Evolutionary conservation across 352 stramenopile species (phyloP), one percentile per base, ranked within the genome.

Genomic region (Phytophthora colocasiae): DNA sequence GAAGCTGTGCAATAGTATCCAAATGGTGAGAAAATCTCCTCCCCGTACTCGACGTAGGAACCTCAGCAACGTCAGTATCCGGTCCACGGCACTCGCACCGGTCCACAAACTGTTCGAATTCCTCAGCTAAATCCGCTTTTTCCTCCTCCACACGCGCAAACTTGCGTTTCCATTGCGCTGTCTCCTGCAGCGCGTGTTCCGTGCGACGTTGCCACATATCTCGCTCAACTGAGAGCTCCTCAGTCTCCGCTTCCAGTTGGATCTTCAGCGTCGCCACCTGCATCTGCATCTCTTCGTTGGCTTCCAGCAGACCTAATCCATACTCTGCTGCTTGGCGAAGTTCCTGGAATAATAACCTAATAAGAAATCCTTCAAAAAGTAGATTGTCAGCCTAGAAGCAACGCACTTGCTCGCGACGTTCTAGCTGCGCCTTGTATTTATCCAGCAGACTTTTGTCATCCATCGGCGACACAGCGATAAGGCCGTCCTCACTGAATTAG

Each of bases 321-420:
- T 95, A 95, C 63, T 92, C 83, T 6, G 83, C 88, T 15, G 88
- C 88, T 40, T 95, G 83, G 0, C 77, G 75, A 31, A 90, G 61
- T 38, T 96, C 88, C 88, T 96, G 36, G 54, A 41, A 11, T 4
- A 11, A 36, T 59, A 53, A 31, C 27, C n/a, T 39, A 40, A 43
- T 19, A 43, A 43, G 38, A 29, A 65, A n/a, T 22, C 22, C 22
- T 22, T 22, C 22, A 22, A 22, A 22, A 22, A 22, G 22, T 22
- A 22, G 22, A 22, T 22, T 22, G 22, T 22, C 22, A 22, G 22
- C 22, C 14, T 15, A 8, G 12, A 24, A 44, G 15, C 4, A 7
- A 53, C 65, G 26, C 57, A 80, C 73, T 48, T 48, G 24, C 22
- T 94, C 85, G 24, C 80, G 81, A 7, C 73, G 72, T 17, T 86